Conservation (phyloP, 208 protist species). For the Leishmania arabica region DNA sequence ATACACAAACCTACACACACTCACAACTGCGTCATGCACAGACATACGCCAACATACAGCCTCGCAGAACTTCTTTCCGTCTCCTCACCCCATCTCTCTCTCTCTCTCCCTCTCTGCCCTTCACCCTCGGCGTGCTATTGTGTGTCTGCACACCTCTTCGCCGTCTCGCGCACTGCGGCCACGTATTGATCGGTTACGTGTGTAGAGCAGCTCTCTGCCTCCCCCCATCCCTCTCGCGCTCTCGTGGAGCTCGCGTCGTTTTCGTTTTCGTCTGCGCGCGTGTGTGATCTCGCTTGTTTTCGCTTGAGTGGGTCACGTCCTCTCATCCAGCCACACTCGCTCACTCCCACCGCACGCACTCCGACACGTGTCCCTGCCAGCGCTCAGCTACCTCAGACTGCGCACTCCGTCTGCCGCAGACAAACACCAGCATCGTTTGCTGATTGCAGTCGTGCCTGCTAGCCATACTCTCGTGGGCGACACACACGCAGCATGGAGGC, state of each 20-base stretch:
- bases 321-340: background rate
- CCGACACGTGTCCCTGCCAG: background rate
- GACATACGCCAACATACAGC: background rate
- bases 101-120: background rate
- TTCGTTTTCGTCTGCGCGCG: background rate
- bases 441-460: background rate
- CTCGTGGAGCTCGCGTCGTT: background rate
- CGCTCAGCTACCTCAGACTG: background rate
- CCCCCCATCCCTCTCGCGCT: background rate
- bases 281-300: background rate
- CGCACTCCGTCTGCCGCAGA: background rate
- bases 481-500: conserved; percentile 24
- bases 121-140: background rate
- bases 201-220: background rate
- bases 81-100: background rate
- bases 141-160: background rate
- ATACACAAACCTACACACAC: background rate
- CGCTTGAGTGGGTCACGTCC: background rate
- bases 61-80: background rate
- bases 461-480: background rate
- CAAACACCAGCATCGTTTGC: background rate
- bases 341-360: background rate
- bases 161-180: background rate
- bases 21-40: background rate
- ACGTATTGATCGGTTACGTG: background rate